Evolutionary conservation across 2,329 filamentous ascomycete genomes (phyloP), one percentile per base, ranked within the genome.

Genomic region (Stachybotrys chartarum): DNA sequence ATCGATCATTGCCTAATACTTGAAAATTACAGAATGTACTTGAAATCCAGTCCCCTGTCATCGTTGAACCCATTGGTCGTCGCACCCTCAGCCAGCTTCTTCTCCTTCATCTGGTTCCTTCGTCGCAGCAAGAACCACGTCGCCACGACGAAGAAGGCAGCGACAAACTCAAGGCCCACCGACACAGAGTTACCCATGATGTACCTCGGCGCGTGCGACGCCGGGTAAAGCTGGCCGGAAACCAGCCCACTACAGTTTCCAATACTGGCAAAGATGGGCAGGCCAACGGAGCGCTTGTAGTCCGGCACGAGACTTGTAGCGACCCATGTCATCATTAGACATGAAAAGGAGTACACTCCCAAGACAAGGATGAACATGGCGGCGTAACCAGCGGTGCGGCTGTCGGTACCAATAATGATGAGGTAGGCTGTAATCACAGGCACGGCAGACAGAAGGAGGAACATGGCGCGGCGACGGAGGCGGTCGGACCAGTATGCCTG

Each of bases 231-330:
- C 57, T 79, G 77, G 0, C 75, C 75, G 0, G 75, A 73, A 1
- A 76, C 74, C 8, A 79, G 73, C 11, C 77, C 77, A 0, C 75
- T 75, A 1, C 70, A 72, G 35, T 80, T 80, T 1, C 72, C 77
- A 1, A 80, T 68, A 0, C 75, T 78, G 52, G 76, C 72, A 10
- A 77, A 71, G 31, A 76, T 63, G 3, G 75, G 76, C 11, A 79
- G 71, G 4, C 71, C 75, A 0, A 77, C 70, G 0, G 77, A 76
- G 16, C 77, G 72, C 30, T 76, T 72, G 62, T 77, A 78, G 48
- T 80, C 76, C 1, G 72, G 73, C 6, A 75, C 73, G 1, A 74
- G 66, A 39, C 78, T 79, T 48, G 75, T 76, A 18, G 75, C 76
- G 5, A 79, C 61, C 77, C 77, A 79, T 42, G 73, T 75, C 1